These are phyloP conservation scores for Anisodus tanguticus DNA, from an alignment of 257 asterid species.

Conservation along the genomic window DNA sequence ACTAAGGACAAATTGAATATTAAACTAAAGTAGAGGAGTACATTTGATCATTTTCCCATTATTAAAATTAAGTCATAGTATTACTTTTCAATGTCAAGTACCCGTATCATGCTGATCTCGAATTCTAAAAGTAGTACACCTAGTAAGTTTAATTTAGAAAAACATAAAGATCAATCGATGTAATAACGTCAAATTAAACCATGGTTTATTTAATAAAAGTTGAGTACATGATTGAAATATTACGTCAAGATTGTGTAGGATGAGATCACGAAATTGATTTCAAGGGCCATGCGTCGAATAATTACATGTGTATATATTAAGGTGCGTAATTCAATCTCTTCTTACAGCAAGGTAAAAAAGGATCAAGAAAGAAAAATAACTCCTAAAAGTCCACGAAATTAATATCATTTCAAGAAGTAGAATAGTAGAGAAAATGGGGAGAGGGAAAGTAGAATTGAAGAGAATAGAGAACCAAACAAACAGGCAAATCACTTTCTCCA, in stretches of 20 bases:
- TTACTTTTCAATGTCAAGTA: too few relatives aligned
- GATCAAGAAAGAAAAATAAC: too few relatives aligned
- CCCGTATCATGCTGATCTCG: background rate
- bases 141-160: background rate
- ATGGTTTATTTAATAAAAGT: background rate
- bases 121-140: background rate
- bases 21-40: too few relatives aligned
- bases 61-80: too few relatives aligned
- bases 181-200: background rate
- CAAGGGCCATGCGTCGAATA: background rate
- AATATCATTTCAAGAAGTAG: background rate
- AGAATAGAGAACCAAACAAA: constrained; percentile 25
- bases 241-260: background rate
- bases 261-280: background rate
- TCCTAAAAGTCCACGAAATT: too few relatives aligned
- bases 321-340: background rate
- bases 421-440: too few relatives aligned
- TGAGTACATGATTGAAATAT: too few relatives aligned
- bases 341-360: background rate
- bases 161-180: background rate
- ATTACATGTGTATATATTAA: background rate
- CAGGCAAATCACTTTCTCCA: background rate
- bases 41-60: too few relatives aligned
- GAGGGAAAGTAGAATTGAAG: constrained; percentile 66
- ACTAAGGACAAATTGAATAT: too few relatives aligned